Conservation (phyloP, 495 filamentous ascomycete species). For the Xylaria flabelliformis region DNA sequence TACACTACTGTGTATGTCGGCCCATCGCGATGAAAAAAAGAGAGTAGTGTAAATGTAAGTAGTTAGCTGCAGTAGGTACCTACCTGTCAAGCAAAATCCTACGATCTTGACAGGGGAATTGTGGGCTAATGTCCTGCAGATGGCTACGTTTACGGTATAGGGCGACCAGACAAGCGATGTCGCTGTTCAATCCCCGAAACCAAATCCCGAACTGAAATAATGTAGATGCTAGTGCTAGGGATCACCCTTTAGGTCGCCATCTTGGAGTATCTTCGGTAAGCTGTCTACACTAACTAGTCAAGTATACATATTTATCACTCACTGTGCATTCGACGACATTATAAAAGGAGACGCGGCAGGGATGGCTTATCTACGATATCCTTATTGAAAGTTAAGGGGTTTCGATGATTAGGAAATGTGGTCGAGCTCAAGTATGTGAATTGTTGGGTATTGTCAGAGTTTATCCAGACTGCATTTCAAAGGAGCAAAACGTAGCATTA, state of each 20-base stretch:
- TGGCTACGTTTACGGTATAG: conserved; percentile 5
- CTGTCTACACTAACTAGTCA: not conserved
- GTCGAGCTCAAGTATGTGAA: not conserved
- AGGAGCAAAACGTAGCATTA: not conserved
- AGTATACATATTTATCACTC: not conserved
- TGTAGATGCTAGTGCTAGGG: conserved; percentile 1
- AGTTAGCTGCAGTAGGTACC: not conserved
- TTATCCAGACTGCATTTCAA: not conserved
- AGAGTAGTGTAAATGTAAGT: not conserved
- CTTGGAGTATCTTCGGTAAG: conserved; percentile 12
- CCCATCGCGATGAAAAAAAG: not conserved
- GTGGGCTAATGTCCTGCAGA: conserved; percentile 14
- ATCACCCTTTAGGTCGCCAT: conserved; percentile 8
- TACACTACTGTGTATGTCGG: not conserved
- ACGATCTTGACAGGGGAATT: not conserved
- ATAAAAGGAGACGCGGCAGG: not conserved
- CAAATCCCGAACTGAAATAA: conserved; percentile 22
- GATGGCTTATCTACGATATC: conserved; percentile 8
- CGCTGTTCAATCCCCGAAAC: conserved; percentile 24
- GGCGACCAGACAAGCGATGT: conserved; percentile 12
- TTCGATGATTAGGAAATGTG: not conserved
- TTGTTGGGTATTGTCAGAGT: not conserved
- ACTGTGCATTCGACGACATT: not conserved
- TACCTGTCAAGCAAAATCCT: not conserved
- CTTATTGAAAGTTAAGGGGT: conserved; percentile 2